Percentiles rank a stretch among this genome's conserved stretches.
Evolutionary conservation across 805 yeast genomes (phyloP).

Genomic region (Ogataea nakhonphanomensis): DNA sequence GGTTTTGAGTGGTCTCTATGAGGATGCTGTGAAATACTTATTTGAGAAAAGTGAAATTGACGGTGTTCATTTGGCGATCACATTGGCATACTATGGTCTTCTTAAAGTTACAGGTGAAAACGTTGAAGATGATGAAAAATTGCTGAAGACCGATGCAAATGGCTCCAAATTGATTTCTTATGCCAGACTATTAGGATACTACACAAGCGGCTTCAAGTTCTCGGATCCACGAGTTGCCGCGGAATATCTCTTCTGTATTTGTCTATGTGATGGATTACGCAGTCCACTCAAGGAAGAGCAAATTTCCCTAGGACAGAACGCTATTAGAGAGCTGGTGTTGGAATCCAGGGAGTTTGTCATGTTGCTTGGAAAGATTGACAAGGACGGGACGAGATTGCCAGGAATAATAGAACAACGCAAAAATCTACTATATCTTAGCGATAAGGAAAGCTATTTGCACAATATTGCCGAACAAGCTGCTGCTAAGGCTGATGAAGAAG

Average conservation of each 20-base stretch:
- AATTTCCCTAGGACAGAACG: slow-evolving; percentile 63
- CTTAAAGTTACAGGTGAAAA: slow-evolving; percentile 40
- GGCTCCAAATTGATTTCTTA: slow-evolving; percentile 38
- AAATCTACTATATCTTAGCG: slow-evolving; percentile 53
- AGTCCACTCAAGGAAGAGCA: slow-evolving; percentile 37
- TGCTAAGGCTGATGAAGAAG: slow-evolving; percentile 83
- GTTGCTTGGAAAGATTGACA: slow-evolving; percentile 78
- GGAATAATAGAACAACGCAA: slow-evolving; percentile 83
- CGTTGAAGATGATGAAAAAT: slow-evolving; percentile 8
- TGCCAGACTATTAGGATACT: slow-evolving; percentile 70
- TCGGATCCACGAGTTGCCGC: slow-evolving; percentile 89
- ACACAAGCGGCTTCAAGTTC: slow-evolving; percentile 76
- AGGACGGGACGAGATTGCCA: slow-evolving; percentile 71
- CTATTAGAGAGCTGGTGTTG: slow-evolving; percentile 77
- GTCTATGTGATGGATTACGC: slow-evolving; percentile 43
- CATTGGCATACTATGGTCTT: slow-evolving; percentile 69
- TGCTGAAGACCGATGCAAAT: slow-evolving; percentile 34
- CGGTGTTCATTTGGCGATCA: slow-evolving; percentile 86
- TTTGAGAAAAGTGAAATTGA: slow-evolving; percentile 69
- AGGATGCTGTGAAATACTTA: slow-evolving; percentile 67
- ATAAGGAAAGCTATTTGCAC: slow-evolving; percentile 57
- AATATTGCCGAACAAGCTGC: slow-evolving; percentile 85
- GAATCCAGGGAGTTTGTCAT: slow-evolving; percentile 81
- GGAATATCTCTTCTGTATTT: slow-evolving; percentile 77
- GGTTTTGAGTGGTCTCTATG: slow-evolving; percentile 75